Evolutionary conservation across 2,329 filamentous ascomycete species (phyloP), one percentile per base, ranked within the genome.

Genomic region (Scytalidium sp.): DNA sequence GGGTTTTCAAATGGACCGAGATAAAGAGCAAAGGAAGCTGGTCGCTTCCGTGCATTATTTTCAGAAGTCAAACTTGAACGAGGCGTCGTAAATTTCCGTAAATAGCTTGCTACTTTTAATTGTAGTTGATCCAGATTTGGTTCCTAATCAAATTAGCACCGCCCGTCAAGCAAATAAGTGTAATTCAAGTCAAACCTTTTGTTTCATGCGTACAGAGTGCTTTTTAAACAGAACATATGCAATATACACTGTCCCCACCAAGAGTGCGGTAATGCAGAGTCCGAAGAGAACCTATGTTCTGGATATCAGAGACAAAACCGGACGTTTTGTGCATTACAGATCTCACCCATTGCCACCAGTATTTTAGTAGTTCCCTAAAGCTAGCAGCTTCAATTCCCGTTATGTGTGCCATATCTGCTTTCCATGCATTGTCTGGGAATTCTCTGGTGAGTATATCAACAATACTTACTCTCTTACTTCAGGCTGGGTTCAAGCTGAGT

Each of bases 331-430:
- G 17, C 6, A 36, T 9, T 29, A 13, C 25, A 17, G 10, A 19
- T 19, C 41, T 48, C 51, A 73, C 70, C 62, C 64, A 67, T 52
- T 72, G 68, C 70, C 70, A 73, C 70, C 70, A 73, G 51, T 70
- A 56, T 6, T 56, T 47, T 46, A 58, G 67, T 65, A 72, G 68
- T 11, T 55, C 44, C 42, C 57, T 48, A 67, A 69, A 70, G 45
- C 63, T 63, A n/a, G 70, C 52, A 20, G 57, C 58, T 21, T 51
- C 41, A 9, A 61, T 50, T 21, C 51, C 51, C 21, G 46, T 51
- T 27, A 56, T 56, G 41, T 53, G 43, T 22, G 44, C 43, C 46
- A 53, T 51, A 10, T 19, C 40, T 15, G 3, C 13, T 36, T 15
- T 15, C 11, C 17, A 36, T 36, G 11, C 32, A 36, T 36, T 15